Conservation (phyloP, 2,329 filamentous ascomycete genomes). For the Diaporthe ilicicola region DNA sequence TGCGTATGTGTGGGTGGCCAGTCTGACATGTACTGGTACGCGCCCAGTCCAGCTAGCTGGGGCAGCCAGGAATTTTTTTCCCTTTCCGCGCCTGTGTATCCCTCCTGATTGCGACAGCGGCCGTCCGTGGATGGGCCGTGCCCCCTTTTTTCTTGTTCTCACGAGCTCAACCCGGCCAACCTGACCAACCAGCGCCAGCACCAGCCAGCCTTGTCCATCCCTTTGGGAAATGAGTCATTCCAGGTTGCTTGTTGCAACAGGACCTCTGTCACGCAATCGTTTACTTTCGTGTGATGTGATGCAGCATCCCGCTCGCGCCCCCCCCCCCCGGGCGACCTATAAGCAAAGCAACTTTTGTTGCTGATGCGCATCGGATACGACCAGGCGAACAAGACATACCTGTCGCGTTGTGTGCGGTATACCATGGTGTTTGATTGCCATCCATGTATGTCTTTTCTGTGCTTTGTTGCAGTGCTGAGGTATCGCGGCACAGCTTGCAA, state of each 20-base stretch:
- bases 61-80: slow-evolving; percentile 26
- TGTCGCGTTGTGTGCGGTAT: neutral
- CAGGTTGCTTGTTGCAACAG: slow-evolving; percentile 20
- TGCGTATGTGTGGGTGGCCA: slow-evolving; percentile 28
- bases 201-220: slow-evolving; percentile 30
- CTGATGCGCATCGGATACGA: neutral
- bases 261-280: slow-evolving; percentile 25
- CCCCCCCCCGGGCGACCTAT: neutral
- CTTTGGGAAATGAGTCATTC: slow-evolving; percentile 32
- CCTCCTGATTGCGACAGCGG: slow-evolving; percentile 27
- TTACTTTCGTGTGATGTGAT: slow-evolving; percentile 13
- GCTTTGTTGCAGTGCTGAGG: neutral
- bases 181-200: slow-evolving; percentile 16
- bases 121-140: slow-evolving; percentile 30
- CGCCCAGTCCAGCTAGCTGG: slow-evolving; percentile 6
- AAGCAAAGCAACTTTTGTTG: slow-evolving; percentile 21
- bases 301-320: neutral
- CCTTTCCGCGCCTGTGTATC: slow-evolving; percentile 28
- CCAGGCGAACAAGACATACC: neutral
- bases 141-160: slow-evolving; percentile 22
- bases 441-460: neutral
- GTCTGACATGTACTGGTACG: slow-evolving; percentile 33
- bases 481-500: neutral
- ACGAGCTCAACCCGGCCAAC: slow-evolving; percentile 20
- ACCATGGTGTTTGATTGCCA: neutral